Base-by-base conservation (phyloP, 2,329 filamentous ascomycete genomes). In the Neurospora crassa region DNA sequence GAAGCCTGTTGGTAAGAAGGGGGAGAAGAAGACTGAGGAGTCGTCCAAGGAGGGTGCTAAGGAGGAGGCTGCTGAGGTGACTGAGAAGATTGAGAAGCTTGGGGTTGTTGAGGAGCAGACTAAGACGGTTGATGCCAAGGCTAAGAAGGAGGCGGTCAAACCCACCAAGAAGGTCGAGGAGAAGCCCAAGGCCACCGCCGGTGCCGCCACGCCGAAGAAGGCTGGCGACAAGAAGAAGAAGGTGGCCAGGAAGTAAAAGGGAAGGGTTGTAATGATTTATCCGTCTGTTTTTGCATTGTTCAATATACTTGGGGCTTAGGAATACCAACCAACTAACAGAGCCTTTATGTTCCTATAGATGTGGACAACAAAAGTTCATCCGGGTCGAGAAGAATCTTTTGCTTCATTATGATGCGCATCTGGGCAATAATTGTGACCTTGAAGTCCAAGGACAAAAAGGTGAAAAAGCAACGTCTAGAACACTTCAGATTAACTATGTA, bases 1-100 rank as follows among this genome's bases (percentile, higher is more conserved):
- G 67, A 78, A 79, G 76, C 80, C 78, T 70, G 59, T 53, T 59
- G 71, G 67, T 47, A 74, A 69, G 63, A 75, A 74, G 71, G 67
- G 70, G 37, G 74, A 73, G 71, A 72, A 75, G 67, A 71, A 67
- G 29, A 68, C 73, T 69, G 40, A 70, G 42, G n/a, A 76, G 70
- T 70, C 72, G 37, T 41, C 34, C 29, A 72, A 71, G 29, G 67
- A 75, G 68, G 71, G 71, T 24, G 42, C 37, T 37, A 72, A 71
- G 34, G 67, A 73, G 40, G 43, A n/a, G 40, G 71, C 71, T 29
- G 67, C 43, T 3, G 73, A 75, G 68, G 74, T 71, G 70, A 75
- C 75, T 71, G 67, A 29, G 37, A 45, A 71, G 34, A 40, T 37
- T 29, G 68, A 53, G 41, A 70, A 74, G 68, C 40, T 68, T 34